Base-by-base conservation (phyloP, 1,284 basidiomycete species). In the Rhodotorula sp. region DNA sequence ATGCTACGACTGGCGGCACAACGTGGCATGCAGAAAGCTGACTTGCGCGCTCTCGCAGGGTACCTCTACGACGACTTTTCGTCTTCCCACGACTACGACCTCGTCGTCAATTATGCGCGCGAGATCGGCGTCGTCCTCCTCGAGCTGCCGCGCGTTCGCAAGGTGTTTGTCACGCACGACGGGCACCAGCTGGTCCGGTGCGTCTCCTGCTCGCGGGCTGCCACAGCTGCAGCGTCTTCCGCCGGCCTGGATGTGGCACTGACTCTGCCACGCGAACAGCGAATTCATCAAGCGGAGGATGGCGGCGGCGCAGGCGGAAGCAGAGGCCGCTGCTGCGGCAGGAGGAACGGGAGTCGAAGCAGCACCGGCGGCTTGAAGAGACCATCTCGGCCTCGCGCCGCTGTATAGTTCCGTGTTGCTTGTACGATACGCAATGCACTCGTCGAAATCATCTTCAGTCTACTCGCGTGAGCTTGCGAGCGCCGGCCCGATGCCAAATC, bases 11-110 rank as follows among this genome's bases (percentile, higher is more conserved):
- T 19, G 1, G 48, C 12, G 10, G 48, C 17, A 19, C 7, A 9
- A 49, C 0, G 19, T 7, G 19, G 19, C 19, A 49, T 21, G 48
- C 19, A 21, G 3, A 25, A 7, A 5, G 21, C 54, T 54, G 41
- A 57, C 52, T 9, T 13, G 10, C 14, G 34, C 19, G 41, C 53
- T 64, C 66, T 81, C 41, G 27, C 48, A 92, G 93, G 92, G 52
- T 92, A 88, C 80, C 85, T 97, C 53, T 96, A 95, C 82, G 92
- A 88, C 54, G 89, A 90, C 61, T 97, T 97, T 80, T 87, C 89
- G 56, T 91, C 92, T 45, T 87, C 89, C 78, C 88, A 88, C 44
- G 93, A 97, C 82, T 97, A 91, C 81, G 89, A 92, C 72, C 88
- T 91, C 74, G 92, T 95, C 13, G 83, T 92, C 57, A 87, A 90